Evolutionary conservation across 805 yeast genomes (phyloP), one percentile per base, ranked within the genome.

Genomic region (Spathaspora arborariae): DNA sequence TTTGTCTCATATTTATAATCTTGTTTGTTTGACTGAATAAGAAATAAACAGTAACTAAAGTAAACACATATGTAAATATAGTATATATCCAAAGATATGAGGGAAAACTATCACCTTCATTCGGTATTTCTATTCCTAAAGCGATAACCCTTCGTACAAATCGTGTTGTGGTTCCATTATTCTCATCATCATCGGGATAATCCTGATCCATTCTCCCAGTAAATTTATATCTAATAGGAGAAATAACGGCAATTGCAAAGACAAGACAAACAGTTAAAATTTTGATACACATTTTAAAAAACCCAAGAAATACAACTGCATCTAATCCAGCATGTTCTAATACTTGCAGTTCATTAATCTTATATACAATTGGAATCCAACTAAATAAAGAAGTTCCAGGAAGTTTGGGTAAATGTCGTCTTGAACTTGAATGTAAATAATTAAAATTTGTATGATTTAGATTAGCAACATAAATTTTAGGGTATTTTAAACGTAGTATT

Each of bases 311-410:
- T 41, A 94, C 98, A 66, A 79, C 90, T 0, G 97, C 97, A 67
- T 92, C 99, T 39, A 92, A 67, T 0, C 99, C 99, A 2, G 97
- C 96, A 57, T 84, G 85, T 50, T 89, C 92, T 43, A 92, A 73
- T 2, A 94, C 78, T 48, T 89, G 90, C 13, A 78, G 74, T 55
- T 92, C 98, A 20, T 76, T 72, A 16, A 91, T 81, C 10, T 64
- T 64, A 59, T 78, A 79, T 11, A 92, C 67, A 0, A 81, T 78
- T 0, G 82, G 78, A 7, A 91, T 73, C 97, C 98, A 92, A 2
- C 91, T 90, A 56, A 90, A 85, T 10, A 86, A 60, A 2, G 88
- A 74, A 34, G 62, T 63, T 40, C 68, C 54, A 5, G 87, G 82
- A 16, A 88, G 68, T 26, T 63, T 58, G 2, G 94, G 96, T 8